A percentile compares a stretch with the other conserved stretches of the same genome.
Conservation (phyloP, 768 basidiomycete genomes). For the Solioccasus polychromus region DNA sequence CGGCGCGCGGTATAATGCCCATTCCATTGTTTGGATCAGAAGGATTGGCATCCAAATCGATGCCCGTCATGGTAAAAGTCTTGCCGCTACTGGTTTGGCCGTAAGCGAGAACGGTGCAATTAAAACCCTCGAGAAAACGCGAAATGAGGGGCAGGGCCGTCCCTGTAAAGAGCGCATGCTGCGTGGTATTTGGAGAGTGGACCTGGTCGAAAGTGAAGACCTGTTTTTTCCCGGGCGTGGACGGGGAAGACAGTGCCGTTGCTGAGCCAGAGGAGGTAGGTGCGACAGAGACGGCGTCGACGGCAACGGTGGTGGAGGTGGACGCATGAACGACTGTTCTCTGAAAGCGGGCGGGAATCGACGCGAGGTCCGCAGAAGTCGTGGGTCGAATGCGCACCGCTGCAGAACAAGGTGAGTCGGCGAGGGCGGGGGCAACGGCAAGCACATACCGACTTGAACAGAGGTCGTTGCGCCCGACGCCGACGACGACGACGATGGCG, state of each 20-base stretch:
- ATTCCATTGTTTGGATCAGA: constrained; percentile 79
- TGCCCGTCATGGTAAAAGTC: constrained; percentile 91
- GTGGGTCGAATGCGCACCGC: constrained; percentile 91
- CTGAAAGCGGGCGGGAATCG: constrained; percentile 94
- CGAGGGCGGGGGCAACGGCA: neutral
- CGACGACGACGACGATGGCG: constrained; percentile 64
- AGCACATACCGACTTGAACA: constrained; percentile 88
- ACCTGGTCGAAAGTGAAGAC: constrained; percentile 94
- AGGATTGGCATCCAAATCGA: constrained; percentile 85
- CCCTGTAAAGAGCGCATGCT: constrained; percentile 79
- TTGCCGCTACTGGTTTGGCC: constrained; percentile 35
- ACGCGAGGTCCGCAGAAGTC: constrained; percentile 75
- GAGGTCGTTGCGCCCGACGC: constrained; percentile 68
- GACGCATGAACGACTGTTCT: constrained; percentile 80
- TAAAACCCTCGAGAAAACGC: constrained; percentile 91
- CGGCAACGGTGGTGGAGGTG: constrained; percentile 71
- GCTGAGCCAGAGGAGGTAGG: constrained; percentile 50
- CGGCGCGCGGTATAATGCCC: constrained; percentile 95
- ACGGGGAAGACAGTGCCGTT: constrained; percentile 44
- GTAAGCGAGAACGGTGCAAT: constrained; percentile 65
- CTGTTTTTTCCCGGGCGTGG: constrained; percentile 70
- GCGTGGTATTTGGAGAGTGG: constrained; percentile 79
- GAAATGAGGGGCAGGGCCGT: constrained; percentile 84
- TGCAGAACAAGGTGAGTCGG: constrained; percentile 26
- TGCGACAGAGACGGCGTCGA: constrained; percentile 65